A percentile compares a stretch with the other conserved stretches of the same genome.
phyloP scores from a whole-genome alignment of 2,329 filamentous ascomycete species.

The Fusarium dlaminii region DNA sequence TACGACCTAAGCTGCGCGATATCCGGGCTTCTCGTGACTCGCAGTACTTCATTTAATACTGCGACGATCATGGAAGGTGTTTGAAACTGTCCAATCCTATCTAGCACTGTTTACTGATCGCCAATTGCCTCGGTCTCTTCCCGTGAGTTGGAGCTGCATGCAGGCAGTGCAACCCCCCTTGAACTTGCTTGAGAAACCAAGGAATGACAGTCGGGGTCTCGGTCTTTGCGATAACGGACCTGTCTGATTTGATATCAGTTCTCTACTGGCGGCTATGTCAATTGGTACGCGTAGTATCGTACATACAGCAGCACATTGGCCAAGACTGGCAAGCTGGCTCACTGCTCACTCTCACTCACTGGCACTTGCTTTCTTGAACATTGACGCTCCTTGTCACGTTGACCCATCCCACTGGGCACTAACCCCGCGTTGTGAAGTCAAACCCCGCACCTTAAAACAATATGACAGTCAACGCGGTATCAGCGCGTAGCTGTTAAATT shows the following conservation, averaged over 20 bases:
- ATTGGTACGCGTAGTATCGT: background rate
- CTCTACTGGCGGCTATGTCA: background rate
- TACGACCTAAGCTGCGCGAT: constrained; percentile 7
- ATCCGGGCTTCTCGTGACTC: constrained; percentile 21
- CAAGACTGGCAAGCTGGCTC: background rate
- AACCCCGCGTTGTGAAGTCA: constrained; percentile 42
- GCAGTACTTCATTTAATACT: constrained; percentile 16
- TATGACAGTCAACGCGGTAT: constrained; percentile 37
- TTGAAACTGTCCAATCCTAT: constrained; percentile 26
- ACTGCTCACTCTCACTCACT: background rate
- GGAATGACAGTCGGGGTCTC: constrained; percentile 27
- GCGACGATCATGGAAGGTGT: constrained; percentile 26
- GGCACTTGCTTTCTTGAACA: background rate
- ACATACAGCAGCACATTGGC: background rate
- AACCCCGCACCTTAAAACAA: constrained; percentile 40
- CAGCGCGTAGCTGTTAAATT: constrained; percentile 43
- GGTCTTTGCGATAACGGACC: constrained; percentile 25
- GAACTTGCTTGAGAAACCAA: constrained; percentile 1
- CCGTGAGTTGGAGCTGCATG: constrained; percentile 19
- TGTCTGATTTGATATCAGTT: constrained; percentile 34
- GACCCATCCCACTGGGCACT: constrained; percentile 37
- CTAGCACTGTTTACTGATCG: constrained; percentile 23
- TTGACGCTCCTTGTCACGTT: constrained; percentile 35
- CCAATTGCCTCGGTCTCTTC: constrained; percentile 35
- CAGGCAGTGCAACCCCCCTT: constrained; percentile 22